Base-by-base conservation (phyloP, 768 basidiomycete genomes). In the Gelatoporia subvermispora region DNA sequence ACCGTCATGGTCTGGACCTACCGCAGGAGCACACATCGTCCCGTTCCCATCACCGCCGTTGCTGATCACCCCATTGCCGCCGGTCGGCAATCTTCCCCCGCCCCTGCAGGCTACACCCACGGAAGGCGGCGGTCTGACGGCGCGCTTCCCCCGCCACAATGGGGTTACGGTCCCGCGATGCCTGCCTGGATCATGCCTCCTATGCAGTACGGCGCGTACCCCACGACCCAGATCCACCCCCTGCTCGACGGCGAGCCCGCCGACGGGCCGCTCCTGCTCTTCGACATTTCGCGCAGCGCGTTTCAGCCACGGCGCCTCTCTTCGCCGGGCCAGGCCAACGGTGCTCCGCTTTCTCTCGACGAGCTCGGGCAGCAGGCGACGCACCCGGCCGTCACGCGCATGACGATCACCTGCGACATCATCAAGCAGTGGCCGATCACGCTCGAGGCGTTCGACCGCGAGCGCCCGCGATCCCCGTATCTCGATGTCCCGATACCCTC, bases 361-460 rank as follows among this genome's bases (percentile, higher is more conserved):
- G 75, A 82, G 24, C 68, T 84, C 9, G 49, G 48, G 1, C 69
- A 81, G 60, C 67, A 73, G 3, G 84, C 81, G 16, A 81, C 81
- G 8, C 68, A 77, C 54, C 85, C 85, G 0, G 62, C 74, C 0
- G 61, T 79, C 42, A 73, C 71, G 9, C 71, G 67, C 31, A 72
- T 86, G 55, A 72, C 74, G n/a, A 79, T 88, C 57, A 58, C 72
- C 1, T 79, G 76, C 57, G 80, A 85, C 43, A 53, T 58, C 15
- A 69, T 83, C 42, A 78, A 80, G 0, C 57, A 74, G n/a, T 86
- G 84, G 83, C 77, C 81, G 13, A 71, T 85, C 45, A 72, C 77
- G 49, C 61, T 86, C 43, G 66, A 72, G 39, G 68, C 54, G 34
- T 40, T 56, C 53, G 45, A 52, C 34, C 50, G 46, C 13, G 48